Conservation (phyloP, 1,139 yeast species). For the Saccharomyces pastorianus region DNA sequence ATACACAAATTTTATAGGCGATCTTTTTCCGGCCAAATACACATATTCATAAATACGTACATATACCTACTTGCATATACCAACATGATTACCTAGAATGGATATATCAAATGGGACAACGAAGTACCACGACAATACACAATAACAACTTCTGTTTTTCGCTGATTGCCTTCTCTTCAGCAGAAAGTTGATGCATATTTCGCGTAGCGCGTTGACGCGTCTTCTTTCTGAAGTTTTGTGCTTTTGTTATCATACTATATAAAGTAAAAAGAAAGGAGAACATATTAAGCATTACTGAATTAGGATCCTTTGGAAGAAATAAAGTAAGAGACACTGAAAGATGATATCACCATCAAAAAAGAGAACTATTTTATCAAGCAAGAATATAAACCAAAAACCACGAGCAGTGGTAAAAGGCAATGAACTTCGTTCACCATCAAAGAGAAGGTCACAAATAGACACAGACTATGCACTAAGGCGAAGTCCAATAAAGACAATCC, state of each 20-base stretch:
- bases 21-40: neutral
- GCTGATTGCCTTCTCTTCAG: neutral
- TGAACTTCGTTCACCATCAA: constrained; percentile 8
- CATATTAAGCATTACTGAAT: neutral
- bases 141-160: neutral
- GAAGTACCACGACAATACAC: neutral
- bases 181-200: neutral
- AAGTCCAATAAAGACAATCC: constrained; percentile 13
- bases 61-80: neutral
- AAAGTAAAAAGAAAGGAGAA: neutral
- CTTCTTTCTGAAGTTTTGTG: neutral
- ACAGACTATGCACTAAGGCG: constrained; percentile 11
- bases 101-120: neutral
- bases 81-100: neutral
- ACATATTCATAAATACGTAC: neutral
- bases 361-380: neutral
- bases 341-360: neutral
- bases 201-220: constrained; percentile 1
- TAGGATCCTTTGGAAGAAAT: neutral
- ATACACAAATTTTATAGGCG: constrained; percentile 8
- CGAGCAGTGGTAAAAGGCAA: neutral
- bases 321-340: neutral
- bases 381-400: neutral
- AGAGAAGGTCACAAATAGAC: constrained; percentile 10
- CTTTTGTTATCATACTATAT: neutral